These are phyloP conservation scores for Gnaphalium uliginosum DNA, from an alignment of 129 eudicot species.

Conservation along the genomic window DNA sequence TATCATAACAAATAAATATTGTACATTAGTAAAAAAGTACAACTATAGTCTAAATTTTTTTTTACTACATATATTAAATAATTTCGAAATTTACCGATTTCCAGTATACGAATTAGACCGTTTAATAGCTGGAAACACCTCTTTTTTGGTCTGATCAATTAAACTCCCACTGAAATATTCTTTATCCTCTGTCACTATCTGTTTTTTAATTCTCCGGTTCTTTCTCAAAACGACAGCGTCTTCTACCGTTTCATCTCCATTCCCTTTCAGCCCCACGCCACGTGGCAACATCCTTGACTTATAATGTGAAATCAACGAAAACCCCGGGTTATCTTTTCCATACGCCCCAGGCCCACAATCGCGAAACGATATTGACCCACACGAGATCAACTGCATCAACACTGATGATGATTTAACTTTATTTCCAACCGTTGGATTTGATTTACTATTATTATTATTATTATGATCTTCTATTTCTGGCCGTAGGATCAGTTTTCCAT, in stretches of 20 bases:
- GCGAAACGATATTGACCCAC: conserved; percentile 85
- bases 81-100: conserved; percentile 46
- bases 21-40: background rate
- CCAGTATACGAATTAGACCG: conserved; percentile 85
- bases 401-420: conserved; percentile 64
- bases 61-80: background rate
- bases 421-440: conserved; percentile 3
- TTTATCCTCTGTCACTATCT: conserved; percentile 60
- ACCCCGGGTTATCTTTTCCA: conserved; percentile 57
- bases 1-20: background rate
- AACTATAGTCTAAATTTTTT: background rate
- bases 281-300: conserved; percentile 73
- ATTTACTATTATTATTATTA: background rate
- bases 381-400: conserved; percentile 76
- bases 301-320: conserved; percentile 71
- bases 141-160: conserved; percentile 66
- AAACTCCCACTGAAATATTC: conserved; percentile 98
- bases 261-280: conserved; percentile 47
- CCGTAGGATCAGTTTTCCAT: conserved; percentile 43
- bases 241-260: conserved; percentile 34
- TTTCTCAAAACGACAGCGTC: conserved; percentile 40
- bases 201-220: conserved; percentile 35
- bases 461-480: conserved; percentile 25
- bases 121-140: conserved; percentile 56
- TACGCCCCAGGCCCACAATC: conserved; percentile 70